phyloP scores from a whole-genome alignment of 2,329 filamentous ascomycete genomes.

The Aspergillus vadensis region DNA sequence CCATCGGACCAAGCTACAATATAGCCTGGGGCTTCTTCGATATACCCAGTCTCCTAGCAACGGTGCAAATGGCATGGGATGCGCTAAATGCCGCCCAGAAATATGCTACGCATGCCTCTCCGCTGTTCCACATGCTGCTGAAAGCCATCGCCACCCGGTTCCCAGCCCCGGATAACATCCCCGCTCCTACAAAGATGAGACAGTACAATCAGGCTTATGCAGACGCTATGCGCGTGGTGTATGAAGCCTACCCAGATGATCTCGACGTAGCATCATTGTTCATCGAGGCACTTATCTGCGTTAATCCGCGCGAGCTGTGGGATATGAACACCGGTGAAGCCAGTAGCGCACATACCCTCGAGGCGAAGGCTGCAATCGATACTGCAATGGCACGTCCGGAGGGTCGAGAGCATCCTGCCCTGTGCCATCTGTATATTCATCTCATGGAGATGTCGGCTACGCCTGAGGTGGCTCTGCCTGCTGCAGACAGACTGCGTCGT shows the following conservation, averaged over 20 bases:
- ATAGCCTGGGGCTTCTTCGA: constrained; percentile 75
- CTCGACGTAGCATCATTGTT: constrained; percentile 63
- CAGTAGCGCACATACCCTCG: constrained; percentile 56
- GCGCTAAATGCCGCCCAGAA: too few relatives aligned
- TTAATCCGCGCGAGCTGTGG: constrained; percentile 65
- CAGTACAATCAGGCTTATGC: constrained; percentile 61
- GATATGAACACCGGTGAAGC: constrained; percentile 60
- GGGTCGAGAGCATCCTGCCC: constrained; percentile 60
- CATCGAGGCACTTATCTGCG: constrained; percentile 65
- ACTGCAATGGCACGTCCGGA: constrained; percentile 49
- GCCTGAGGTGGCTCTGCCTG: constrained; percentile 62
- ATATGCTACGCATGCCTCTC: neutral
- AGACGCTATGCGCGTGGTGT: constrained; percentile 58
- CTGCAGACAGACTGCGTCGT: constrained; percentile 62
- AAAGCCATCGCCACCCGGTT: constrained; percentile 22
- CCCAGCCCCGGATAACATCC: constrained; percentile 43
- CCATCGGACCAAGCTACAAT: constrained; percentile 74
- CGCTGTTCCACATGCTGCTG: too few relatives aligned
- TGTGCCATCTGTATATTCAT: constrained; percentile 74
- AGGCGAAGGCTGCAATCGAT: constrained; percentile 38
- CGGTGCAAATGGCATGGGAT: constrained; percentile 34
- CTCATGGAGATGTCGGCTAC: constrained; percentile 72
- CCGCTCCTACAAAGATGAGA: constrained; percentile 49
- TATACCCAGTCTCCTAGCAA: constrained; percentile 55
- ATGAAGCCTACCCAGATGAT: constrained; percentile 54